phyloP scores from a whole-genome alignment of 2,329 filamentous ascomycete species.

The Gyromitra esculenta region DNA sequence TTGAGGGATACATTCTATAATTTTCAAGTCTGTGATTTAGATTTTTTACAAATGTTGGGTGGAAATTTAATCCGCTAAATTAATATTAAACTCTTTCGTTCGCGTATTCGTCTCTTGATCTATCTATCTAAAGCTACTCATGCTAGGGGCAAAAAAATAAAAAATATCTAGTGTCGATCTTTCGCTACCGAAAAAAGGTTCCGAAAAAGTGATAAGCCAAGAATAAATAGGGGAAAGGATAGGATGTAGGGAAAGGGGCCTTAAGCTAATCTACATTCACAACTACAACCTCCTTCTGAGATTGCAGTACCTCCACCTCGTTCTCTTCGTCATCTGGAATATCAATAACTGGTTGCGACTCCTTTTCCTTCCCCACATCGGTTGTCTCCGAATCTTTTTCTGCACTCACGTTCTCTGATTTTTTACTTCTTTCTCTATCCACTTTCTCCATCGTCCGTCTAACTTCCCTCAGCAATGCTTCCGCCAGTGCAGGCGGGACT shows the following conservation, averaged over 20 bases:
- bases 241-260: background rate
- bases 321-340: conserved; percentile 27
- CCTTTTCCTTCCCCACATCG: background rate
- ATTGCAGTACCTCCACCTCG: conserved; percentile 1
- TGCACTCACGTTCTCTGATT: background rate
- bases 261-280: conserved; percentile 32
- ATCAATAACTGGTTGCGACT: conserved; percentile 17
- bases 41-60: background rate
- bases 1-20: conserved; percentile 9
- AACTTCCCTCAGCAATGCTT: conserved; percentile 61
- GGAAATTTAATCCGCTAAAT: conserved; percentile 11
- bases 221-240: background rate
- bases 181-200: background rate
- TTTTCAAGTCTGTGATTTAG: conserved; percentile 25
- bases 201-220: background rate
- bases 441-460: conserved; percentile 60
- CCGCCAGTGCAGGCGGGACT: conserved; percentile 70
- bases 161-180: conserved; percentile 12
- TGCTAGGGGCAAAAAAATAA: background rate
- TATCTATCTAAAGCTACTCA: background rate
- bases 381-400: background rate
- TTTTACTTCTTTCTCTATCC: conserved; percentile 58
- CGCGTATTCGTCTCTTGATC: background rate
- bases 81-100: conserved; percentile 6
- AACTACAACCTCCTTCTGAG: conserved; percentile 6